A percentile compares a stretch with the other conserved stretches of the same genome.
phyloP scores from a whole-genome alignment of 2,329 filamentous ascomycete genomes.

The Penicillium sp. region DNA sequence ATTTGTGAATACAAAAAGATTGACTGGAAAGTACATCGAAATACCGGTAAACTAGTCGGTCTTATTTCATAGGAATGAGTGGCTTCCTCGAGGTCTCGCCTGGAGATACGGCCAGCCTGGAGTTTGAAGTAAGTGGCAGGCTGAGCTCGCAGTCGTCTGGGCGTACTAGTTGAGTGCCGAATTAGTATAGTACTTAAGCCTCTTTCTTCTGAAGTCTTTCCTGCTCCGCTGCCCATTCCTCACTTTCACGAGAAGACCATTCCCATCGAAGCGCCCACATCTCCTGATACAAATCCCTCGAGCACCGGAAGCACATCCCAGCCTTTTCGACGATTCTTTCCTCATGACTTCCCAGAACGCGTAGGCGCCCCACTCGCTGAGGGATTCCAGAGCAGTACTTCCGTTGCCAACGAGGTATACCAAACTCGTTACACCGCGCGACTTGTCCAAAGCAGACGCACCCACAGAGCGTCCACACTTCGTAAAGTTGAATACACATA shows the following conservation, averaged over 20 bases:
- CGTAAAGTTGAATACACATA: constrained; percentile 4
- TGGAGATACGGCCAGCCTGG: too few species aligned
- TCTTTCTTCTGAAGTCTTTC: not conserved
- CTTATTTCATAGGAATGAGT: too few species aligned
- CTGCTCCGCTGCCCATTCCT: constrained; percentile 3
- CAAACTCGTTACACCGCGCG: constrained; percentile 2
- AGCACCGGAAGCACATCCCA: constrained; percentile 1
- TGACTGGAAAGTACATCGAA: too few species aligned
- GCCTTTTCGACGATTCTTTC: constrained; percentile 16
- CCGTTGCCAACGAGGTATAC: not conserved
- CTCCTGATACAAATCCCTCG: constrained; percentile 2
- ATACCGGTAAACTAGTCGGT: too few species aligned
- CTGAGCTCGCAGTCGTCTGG: too few species aligned
- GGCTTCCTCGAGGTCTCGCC: too few species aligned
- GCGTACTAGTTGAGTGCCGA: too few species aligned
- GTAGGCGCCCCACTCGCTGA: not conserved
- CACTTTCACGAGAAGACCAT: constrained; percentile 7
- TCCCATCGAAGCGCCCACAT: constrained; percentile 9
- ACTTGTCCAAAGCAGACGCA: constrained; percentile 1
- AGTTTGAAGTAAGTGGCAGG: too few species aligned
- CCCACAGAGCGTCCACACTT: constrained; percentile 1
- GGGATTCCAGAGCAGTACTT: not conserved
- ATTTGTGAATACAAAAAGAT: too few species aligned
- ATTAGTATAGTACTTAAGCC: too few species aligned
- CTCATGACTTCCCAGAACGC: not conserved